These are phyloP conservation scores for Micractinium conductrix DNA, from an alignment of 139 green algal genomes.

Conservation along the genomic window DNA sequence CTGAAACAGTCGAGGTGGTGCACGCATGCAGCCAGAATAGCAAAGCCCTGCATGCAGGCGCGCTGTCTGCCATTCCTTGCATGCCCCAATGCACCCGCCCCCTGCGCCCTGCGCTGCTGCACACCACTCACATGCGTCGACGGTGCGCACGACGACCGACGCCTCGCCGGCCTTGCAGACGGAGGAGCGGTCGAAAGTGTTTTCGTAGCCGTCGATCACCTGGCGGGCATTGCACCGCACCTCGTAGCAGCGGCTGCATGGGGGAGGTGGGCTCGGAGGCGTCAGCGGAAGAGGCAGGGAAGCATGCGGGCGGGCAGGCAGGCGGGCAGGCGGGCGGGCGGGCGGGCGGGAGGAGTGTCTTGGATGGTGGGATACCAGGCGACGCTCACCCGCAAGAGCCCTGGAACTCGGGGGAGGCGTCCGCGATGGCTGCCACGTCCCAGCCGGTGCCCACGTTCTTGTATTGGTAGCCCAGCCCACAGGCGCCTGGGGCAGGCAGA, in stretches of 20 bases:
- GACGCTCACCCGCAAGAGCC: slow-evolving; percentile 28
- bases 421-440: slow-evolving; percentile 32
- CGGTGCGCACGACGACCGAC: slow-evolving; percentile 36
- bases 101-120: no score
- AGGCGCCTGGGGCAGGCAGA: neutral
- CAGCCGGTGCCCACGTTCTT: slow-evolving; percentile 25
- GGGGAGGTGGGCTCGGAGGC: neutral
- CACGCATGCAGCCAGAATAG: no score
- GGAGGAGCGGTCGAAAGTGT: neutral
- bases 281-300: no score
- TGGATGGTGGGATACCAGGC: no score
- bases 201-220: slow-evolving; percentile 31
- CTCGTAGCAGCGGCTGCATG: slow-evolving; percentile 47
- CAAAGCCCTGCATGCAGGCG: no score
- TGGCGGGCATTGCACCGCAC: slow-evolving; percentile 26
- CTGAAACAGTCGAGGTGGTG: no score
- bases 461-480: slow-evolving; percentile 35
- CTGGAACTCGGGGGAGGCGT: slow-evolving; percentile 33
- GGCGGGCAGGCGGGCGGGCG: no score
- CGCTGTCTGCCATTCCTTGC: no score
- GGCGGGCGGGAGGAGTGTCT: no score
- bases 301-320: no score
- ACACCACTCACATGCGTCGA: slow-evolving; percentile 36
- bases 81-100: no score
- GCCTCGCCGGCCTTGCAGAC: neutral